Evolutionary conservation across 1,139 yeast genomes (phyloP), one percentile per base, ranked within the genome.

Genomic region (Zygosaccharomyces sapae): DNA sequence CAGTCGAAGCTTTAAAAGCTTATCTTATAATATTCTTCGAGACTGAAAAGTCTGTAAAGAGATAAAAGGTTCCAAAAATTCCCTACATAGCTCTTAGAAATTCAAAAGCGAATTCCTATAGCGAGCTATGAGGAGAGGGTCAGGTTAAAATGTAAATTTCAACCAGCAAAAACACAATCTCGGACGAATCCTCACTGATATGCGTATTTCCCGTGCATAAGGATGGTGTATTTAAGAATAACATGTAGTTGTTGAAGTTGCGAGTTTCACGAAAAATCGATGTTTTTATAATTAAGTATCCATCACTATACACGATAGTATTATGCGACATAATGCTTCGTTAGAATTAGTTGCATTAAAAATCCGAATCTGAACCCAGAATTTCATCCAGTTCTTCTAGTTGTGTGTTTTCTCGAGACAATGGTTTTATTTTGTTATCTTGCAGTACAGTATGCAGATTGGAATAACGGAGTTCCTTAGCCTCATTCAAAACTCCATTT

Each of bases 151-250:
- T 85, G 92, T 89, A 55, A 61, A 58, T 90, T 90, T 90, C 97
- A 90, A 90, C 97, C 95, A 90, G 98, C 98, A 90, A 90, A 89
- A 86, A 90, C 97, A 90, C 95, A 95, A 88, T 88, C 98, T 90
- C 98, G 97, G 97, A 92, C 96, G 96, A 89, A 89, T 92, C 97
- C 97, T 90, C 98, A 90, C 96, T 89, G 97, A 90, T 87, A 88
- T 95, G 95, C 96, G 97, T 90, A 90, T 89, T 89, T 96, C 97
- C 97, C 97, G 86, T 86, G 98, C 97, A 90, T 88, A 92, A 90
- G 85, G 96, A 89, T 89, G 66, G 65, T 46, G 41, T 49, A 38
- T 55, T 55, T 43, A 36, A 43, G 48, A 31, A 9, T 12, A 12
- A 29, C 7, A 20, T 18, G n/a, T 10, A 20, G 35, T 3, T 4